Evolutionary conservation across 306 rosid genomes (phyloP).

Genomic region (Dryas alaskensis): DNA sequence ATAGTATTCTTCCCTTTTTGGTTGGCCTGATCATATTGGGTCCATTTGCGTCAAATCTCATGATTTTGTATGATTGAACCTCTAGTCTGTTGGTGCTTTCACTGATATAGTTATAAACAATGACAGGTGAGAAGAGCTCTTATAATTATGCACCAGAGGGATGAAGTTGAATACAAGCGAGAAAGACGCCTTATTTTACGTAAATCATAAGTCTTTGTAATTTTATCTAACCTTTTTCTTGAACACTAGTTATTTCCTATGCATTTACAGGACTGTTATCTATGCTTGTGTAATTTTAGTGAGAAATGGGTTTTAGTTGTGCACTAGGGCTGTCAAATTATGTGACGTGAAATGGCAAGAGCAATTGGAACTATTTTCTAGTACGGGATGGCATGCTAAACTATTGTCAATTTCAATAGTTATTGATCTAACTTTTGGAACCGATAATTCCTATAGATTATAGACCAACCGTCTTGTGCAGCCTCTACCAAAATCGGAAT

Average conservation of each 20-base stretch:
- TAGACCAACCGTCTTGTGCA: too few species aligned
- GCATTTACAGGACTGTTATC: slow-evolving; percentile 1
- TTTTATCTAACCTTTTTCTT: not conserved
- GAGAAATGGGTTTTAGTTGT: not conserved
- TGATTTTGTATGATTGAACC: not conserved
- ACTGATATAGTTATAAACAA: not conserved
- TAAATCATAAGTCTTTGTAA: slow-evolving; percentile 48
- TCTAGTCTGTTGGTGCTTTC: not conserved
- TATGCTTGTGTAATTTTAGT: slow-evolving; percentile 1
- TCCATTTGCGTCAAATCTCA: not conserved
- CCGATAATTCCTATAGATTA: too few species aligned
- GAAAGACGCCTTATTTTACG: slow-evolving; percentile 76
- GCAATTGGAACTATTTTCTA: not conserved
- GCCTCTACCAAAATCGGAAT: too few species aligned
- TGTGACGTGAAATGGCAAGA: not conserved
- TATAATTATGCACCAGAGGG: slow-evolving; percentile 95
- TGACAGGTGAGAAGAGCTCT: slow-evolving; percentile 97
- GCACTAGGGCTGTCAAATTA: not conserved
- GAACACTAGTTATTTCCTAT: not conserved
- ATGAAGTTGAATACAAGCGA: slow-evolving; percentile 96
- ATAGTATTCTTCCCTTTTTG: too few species aligned
- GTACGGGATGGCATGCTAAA: too few species aligned
- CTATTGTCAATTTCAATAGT: too few species aligned
- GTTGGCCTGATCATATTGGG: not conserved
- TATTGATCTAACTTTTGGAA: too few species aligned